Conservation (phyloP, 2,329 filamentous ascomycete genomes). For the Penicillium sclerotiorum region DNA sequence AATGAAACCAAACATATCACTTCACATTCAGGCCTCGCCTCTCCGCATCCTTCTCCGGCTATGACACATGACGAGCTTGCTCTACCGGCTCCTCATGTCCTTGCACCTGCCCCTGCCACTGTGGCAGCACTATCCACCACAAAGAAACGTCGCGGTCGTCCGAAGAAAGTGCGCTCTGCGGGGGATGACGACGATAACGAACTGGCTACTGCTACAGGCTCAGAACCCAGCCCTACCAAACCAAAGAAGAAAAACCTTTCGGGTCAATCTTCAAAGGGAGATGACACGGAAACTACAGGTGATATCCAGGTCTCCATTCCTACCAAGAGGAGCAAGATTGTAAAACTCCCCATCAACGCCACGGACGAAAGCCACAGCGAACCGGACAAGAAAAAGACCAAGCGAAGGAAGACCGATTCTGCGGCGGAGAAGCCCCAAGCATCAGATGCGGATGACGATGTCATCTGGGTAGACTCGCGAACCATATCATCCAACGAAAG, state of each 20-base stretch:
- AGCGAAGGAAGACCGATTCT: conserved; percentile 48
- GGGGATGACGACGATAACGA: conserved; percentile 35
- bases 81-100: no score
- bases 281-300: no score
- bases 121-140: conserved; percentile 22
- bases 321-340: no score
- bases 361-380: no score
- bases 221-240: conserved; percentile 5
- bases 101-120: no score
- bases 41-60: conserved; percentile 20
- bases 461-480: conserved; percentile 44
- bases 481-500: conserved; percentile 10
- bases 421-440: conserved; percentile 32
- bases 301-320: no score
- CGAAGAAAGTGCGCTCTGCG: conserved; percentile 31
- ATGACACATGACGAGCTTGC: conserved; percentile 34
- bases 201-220: conserved; percentile 18
- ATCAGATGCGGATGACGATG: conserved; percentile 42
- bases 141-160: conserved; percentile 33
- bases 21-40: conserved; percentile 7
- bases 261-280: no score
- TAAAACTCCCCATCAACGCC: no score
- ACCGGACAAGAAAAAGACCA: conserved; percentile 47
- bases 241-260: conserved; percentile 24
- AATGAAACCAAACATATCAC: conserved; percentile 28